Base-by-base conservation (phyloP, 352 stramenopile genomes). In the Phytophthora meadii region DNA sequence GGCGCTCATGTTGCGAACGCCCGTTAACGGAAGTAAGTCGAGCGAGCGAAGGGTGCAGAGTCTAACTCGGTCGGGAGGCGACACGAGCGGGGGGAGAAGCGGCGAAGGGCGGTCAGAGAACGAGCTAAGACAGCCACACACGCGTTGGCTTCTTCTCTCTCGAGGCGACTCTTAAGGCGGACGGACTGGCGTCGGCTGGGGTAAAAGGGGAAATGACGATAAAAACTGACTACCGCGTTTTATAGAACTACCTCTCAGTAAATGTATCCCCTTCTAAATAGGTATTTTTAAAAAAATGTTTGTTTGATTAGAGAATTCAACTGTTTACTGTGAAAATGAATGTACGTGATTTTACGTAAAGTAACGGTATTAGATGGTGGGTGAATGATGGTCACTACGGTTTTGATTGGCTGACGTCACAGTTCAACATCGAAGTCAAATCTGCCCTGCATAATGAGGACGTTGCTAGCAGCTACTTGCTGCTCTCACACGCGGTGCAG, bases 71-170 rank as follows among this genome's bases (percentile, higher is more conserved):
- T 70, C 63, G 55, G 56, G 63, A 72, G 66, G 58, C 68, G 68
- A 68, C 72, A 58, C 72, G 58, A 68, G 54, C 59, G 37, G 22
- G 19, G n/a, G 55, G 52, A 73, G 69, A 76, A 78, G 70, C 64
- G 30, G 51, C 52, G 46, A 46, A 39, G 49, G 53, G 55, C 63
- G 64, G 68, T 79, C 75, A 68, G 40, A 56, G 64, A 74, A 77
- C 64, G 64, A 79, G 72, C 81, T 69, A 67, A 79, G 76, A 76
- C 58, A 65, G 58, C 56, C 56, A 69, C 68, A 68, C 67, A 50
- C 56, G 52, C 68, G 54, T 56, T 62, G 53, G 52, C 57, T 68
- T 60, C 54, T 72, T 72, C 34, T 61, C 39, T 63, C 28, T 46
- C 27, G 30, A 42, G 61, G 39, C 61, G 52, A 40, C 67, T 62